Percentiles rank a stretch among this genome's conserved stretches.
Evolutionary conservation across 805 yeast species (phyloP).

Genomic region (Schwanniomyces yamadae): DNA sequence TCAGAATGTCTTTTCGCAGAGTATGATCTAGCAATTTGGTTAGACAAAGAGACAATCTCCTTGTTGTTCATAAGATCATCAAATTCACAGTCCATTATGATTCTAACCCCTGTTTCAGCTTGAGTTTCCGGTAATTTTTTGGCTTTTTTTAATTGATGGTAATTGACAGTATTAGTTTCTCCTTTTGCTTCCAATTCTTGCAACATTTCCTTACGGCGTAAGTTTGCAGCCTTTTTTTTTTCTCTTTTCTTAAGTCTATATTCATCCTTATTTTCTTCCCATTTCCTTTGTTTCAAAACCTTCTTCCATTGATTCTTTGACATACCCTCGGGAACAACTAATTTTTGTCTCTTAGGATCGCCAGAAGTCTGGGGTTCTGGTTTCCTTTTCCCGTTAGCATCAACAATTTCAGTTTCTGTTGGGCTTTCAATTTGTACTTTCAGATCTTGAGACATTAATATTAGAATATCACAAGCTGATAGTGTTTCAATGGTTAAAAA

Average conservation of each 20-base stretch:
- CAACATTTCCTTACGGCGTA: constrained; percentile 21
- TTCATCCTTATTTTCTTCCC: constrained; percentile 66
- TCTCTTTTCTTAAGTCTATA: constrained; percentile 54
- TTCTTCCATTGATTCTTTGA: constrained; percentile 84
- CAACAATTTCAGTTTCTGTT: too few relatives aligned
- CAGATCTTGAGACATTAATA: too few relatives aligned
- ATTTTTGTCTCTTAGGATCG: constrained; percentile 8
- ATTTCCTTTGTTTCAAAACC: constrained; percentile 52
- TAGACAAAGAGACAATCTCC: constrained; percentile 64
- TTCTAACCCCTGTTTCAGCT: constrained; percentile 44
- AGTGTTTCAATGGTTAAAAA: too few relatives aligned
- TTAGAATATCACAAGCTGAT: too few relatives aligned
- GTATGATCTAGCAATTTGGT: constrained; percentile 81
- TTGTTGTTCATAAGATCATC: constrained; percentile 85
- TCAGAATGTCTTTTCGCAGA: constrained; percentile 67
- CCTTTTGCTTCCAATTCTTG: constrained; percentile 11
- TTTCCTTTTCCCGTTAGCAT: too few relatives aligned
- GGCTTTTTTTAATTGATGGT: constrained; percentile 23
- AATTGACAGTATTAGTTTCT: constrained; percentile 24
- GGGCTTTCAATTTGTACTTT: too few relatives aligned
- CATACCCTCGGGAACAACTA: constrained; percentile 74
- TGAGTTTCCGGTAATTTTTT: constrained; percentile 44
- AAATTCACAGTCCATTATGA: constrained; percentile 86
- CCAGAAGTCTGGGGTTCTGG: too few relatives aligned
- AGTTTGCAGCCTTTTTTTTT: constrained; percentile 45